Base-by-base conservation (phyloP, 2,329 filamentous ascomycete genomes). In the Raffaelea ambrosiae region DNA sequence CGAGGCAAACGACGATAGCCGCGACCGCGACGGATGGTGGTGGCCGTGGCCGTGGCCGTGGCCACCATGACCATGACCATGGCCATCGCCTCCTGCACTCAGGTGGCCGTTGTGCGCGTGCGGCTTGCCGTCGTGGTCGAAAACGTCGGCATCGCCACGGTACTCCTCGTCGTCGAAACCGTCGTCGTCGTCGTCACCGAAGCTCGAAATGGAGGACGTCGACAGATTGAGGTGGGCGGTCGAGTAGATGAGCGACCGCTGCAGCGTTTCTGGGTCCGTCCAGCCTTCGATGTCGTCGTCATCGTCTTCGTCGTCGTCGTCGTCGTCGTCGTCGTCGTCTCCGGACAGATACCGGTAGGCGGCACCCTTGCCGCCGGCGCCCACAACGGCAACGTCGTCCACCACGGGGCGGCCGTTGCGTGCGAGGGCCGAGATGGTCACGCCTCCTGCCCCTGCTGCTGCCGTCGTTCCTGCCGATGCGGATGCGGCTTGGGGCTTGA, bases 1-100 rank as follows among this genome's bases (percentile, higher is more conserved):
- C 38, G 85, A 90, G 36, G 84, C 76, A 59, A 90, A 88, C 41
- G 83, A 88, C 23, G 79, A 82, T 35, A 81, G 75, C 48, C 83
- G 76, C 0, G 81, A 83, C 50, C 79, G 73, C 1, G 83, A 85
- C 81, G 29, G 26, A 16, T 8, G 14, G 16, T 29, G 14, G 8
- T 38, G 8, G 14, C 7, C 5, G 8, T n/a, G 5, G 18, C 35
- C 16, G 35, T 38, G 5, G 35, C 18, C 35, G 14, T n/a, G 9
- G 31, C 9, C 31, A n/a, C n/a, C n/a, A n/a, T 38, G 8, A 7
- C 7, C 5, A 5, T n/a, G 5, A n/a, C 35, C 16, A 14, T 38
- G 5, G 35, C 18, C 35, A 7, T n/a, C 36, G 2, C 81, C 84
- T 41, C 76, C 73, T 29, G 62, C 63, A 18, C 71, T 70, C 47